Evolutionary conservation across 192 early-diverging fungal genomes (phyloP).

Genomic region (Mortierella alpina): DNA sequence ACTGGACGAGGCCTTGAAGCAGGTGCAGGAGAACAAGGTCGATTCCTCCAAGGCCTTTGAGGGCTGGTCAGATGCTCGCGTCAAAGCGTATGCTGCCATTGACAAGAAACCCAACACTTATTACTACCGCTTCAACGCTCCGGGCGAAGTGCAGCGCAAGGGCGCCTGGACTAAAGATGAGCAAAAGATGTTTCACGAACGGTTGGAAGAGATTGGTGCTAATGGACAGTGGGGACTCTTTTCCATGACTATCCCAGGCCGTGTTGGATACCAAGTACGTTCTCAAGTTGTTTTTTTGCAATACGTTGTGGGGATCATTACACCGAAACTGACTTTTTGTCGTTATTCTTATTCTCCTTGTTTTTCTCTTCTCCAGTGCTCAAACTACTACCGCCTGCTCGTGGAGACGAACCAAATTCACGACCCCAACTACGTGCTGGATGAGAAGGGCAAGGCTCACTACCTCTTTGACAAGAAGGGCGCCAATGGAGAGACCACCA

Average conservation of each 20-base stretch:
- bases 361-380: conserved; percentile 68
- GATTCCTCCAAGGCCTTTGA: conserved; percentile 91
- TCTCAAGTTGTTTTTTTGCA: not conserved
- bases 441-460: conserved; percentile 91
- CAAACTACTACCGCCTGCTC: conserved; percentile 94
- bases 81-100: conserved; percentile 92
- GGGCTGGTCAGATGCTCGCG: conserved; percentile 95
- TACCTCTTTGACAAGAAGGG: conserved; percentile 91
- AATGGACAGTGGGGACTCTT: conserved; percentile 98
- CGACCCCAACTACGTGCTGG: conserved; percentile 93
- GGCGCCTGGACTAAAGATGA: conserved; percentile 93
- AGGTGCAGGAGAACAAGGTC: conserved; percentile 81
- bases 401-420: conserved; percentile 88
- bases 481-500: conserved; percentile 80
- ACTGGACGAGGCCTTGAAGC: conserved; percentile 90
- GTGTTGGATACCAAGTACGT: conserved; percentile 93
- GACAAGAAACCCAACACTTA: conserved; percentile 96
- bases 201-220: conserved; percentile 88
- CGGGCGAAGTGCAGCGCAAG: conserved; percentile 93
- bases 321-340: not conserved
- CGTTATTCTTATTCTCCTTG: not conserved
- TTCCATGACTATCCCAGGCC: conserved; percentile 93
- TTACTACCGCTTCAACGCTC: conserved; percentile 98
- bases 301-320: no score
- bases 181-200: conserved; percentile 84